phyloP scores from a whole-genome alignment of 257 asterid genomes.

The Salvia miltiorrhiza region DNA sequence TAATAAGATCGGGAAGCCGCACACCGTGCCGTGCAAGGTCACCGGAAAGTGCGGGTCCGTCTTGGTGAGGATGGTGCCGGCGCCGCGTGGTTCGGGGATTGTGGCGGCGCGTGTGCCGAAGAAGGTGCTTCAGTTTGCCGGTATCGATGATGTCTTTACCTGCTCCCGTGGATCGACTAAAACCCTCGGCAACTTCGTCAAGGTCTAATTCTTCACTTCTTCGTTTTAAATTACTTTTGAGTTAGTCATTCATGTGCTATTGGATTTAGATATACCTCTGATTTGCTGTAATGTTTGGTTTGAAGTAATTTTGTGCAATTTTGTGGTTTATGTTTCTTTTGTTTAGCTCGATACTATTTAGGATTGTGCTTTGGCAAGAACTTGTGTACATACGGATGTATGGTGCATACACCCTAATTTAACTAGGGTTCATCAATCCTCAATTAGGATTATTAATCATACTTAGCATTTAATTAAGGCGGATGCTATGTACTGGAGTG shows the following conservation, averaged over 20 bases:
- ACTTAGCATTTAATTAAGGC: no score
- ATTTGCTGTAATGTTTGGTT: neutral
- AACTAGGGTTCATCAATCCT: no score
- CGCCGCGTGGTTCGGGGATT: slow-evolving; percentile 81
- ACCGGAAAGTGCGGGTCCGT: slow-evolving; percentile 85
- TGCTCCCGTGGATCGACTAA: slow-evolving; percentile 83
- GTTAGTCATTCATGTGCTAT: neutral
- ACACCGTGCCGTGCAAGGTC: slow-evolving; percentile 82
- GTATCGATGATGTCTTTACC: slow-evolving; percentile 78
- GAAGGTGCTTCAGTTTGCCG: slow-evolving; percentile 84
- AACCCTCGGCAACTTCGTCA: slow-evolving; percentile 79
- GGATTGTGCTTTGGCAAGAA: neutral
- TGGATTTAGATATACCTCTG: neutral
- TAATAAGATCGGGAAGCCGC: slow-evolving; percentile 75
- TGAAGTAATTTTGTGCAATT: neutral
- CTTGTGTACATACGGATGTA: no score
- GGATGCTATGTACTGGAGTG: no score
- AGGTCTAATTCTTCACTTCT: slow-evolving; percentile 31
- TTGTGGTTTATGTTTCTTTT: neutral
- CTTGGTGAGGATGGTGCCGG: slow-evolving; percentile 80
- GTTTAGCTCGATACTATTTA: neutral
- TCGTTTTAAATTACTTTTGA: neutral
- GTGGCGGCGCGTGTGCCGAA: slow-evolving; percentile 85
- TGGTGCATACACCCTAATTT: no score
- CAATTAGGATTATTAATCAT: no score